Percentiles rank a stretch among this genome's conserved stretches.
These are phyloP conservation scores for Pecoramyces ruminantium DNA, from an alignment of 192 early-diverging fungal species.

Conservation along the genomic window DNA sequence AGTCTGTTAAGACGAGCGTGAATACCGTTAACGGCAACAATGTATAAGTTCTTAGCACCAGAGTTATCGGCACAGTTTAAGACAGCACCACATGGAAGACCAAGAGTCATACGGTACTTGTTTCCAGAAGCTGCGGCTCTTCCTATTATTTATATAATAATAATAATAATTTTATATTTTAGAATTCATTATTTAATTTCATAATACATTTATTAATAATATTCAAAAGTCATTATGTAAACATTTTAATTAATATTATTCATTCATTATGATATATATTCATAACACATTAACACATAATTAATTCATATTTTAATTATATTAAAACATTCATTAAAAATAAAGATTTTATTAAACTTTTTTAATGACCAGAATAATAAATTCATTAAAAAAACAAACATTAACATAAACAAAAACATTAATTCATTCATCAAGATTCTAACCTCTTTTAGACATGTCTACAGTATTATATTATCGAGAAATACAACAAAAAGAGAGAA, in stretches of 20 bases:
- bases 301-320: too few species aligned
- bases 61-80: constrained; percentile 99
- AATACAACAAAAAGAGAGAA: neutral
- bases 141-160: neutral
- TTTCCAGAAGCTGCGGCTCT: constrained; percentile 40
- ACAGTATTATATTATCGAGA: neutral
- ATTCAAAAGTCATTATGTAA: too few species aligned
- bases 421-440: neutral
- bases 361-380: too few species aligned
- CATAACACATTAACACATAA: too few species aligned
- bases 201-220: too few species aligned
- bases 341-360: too few species aligned
- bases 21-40: constrained; percentile 93
- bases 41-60: constrained; percentile 99
- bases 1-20: constrained; percentile 92
- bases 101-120: constrained; percentile 99
- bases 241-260: too few species aligned
- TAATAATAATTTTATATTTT: too few species aligned
- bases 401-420: neutral
- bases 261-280: too few species aligned
- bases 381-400: too few species aligned
- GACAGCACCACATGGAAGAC: constrained; percentile 86
- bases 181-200: too few species aligned
- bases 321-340: too few species aligned
- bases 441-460: neutral